These are phyloP conservation scores for Tolypocladium inflatum DNA, from an alignment of 2,329 filamentous ascomycete genomes.

Conservation along the genomic window DNA sequence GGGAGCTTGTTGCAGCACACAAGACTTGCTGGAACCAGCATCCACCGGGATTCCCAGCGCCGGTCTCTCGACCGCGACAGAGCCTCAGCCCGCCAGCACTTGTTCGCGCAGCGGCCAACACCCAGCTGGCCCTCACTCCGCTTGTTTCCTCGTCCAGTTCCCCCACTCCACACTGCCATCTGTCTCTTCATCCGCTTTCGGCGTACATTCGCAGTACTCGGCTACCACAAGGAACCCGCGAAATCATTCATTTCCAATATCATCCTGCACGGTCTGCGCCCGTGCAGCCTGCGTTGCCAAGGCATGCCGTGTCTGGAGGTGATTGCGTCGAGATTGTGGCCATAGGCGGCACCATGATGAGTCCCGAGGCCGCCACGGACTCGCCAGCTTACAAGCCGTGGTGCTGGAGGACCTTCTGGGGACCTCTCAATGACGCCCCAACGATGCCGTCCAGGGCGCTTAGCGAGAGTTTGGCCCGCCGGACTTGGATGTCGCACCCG, in stretches of 20 bases:
- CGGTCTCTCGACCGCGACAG: neutral
- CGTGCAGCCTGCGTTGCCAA: neutral
- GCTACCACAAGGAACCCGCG: neutral
- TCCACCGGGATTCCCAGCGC: neutral
- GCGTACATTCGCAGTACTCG: neutral
- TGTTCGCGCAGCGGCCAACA: neutral
- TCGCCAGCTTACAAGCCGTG: neutral
- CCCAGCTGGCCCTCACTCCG: neutral
- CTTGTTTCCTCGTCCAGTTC: neutral
- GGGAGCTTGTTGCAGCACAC: neutral
- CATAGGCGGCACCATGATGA: neutral
- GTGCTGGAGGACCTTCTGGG: neutral
- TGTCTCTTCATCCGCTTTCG: neutral
- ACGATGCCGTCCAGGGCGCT: neutral
- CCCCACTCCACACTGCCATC: neutral
- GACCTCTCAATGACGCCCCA: neutral
- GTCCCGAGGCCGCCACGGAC: neutral
- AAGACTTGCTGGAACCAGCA: neutral
- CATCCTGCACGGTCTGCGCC: neutral
- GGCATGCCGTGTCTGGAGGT: neutral
- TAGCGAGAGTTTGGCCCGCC: neutral
- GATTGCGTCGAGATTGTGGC: neutral
- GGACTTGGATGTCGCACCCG: neutral
- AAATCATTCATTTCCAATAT: neutral
- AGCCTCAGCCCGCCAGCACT: neutral